Evolutionary conservation across 2,329 filamentous ascomycete genomes (phyloP).

Genomic region (Colletotrichum eleusines): DNA sequence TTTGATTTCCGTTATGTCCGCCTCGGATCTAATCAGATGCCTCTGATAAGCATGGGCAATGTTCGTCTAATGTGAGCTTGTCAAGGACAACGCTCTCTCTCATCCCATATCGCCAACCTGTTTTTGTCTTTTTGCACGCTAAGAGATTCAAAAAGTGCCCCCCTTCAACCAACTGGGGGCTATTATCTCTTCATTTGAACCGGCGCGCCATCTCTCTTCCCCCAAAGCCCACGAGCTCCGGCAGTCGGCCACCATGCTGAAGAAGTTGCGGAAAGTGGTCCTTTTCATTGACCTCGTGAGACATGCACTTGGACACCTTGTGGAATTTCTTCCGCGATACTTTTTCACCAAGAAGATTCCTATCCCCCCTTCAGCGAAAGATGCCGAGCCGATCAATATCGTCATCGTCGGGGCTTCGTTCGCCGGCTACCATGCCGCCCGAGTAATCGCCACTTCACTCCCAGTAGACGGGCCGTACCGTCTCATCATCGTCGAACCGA

Average conservation of each 20-base stretch:
- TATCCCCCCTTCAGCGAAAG: slow-evolving; percentile 32
- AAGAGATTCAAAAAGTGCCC: neutral
- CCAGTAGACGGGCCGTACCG: slow-evolving; percentile 60
- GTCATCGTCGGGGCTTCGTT: slow-evolving; percentile 70
- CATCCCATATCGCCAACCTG: neutral
- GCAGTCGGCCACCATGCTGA: slow-evolving; percentile 5
- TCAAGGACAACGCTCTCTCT: neutral
- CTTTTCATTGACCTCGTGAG: slow-evolving; percentile 49
- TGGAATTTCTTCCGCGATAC: slow-evolving; percentile 35
- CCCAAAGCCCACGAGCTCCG: neutral
- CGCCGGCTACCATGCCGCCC: slow-evolving; percentile 63
- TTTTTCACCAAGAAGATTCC: slow-evolving; percentile 38
- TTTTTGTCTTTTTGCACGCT: neutral
- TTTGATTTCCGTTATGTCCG: neutral
- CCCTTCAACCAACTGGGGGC: too few species aligned
- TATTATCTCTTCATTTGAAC: neutral
- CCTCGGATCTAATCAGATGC: slow-evolving; percentile 50
- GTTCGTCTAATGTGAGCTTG: slow-evolving; percentile 7
- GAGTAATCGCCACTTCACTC: slow-evolving; percentile 61
- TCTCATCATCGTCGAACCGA: slow-evolving; percentile 69
- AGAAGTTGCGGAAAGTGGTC: slow-evolving; percentile 48
- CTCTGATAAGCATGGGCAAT: slow-evolving; percentile 48
- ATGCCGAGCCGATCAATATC: slow-evolving; percentile 56
- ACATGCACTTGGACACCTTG: slow-evolving; percentile 43
- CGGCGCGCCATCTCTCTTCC: neutral